Evolutionary conservation across 1,139 yeast species (phyloP).

Genomic region (Eremothecium coryli): DNA sequence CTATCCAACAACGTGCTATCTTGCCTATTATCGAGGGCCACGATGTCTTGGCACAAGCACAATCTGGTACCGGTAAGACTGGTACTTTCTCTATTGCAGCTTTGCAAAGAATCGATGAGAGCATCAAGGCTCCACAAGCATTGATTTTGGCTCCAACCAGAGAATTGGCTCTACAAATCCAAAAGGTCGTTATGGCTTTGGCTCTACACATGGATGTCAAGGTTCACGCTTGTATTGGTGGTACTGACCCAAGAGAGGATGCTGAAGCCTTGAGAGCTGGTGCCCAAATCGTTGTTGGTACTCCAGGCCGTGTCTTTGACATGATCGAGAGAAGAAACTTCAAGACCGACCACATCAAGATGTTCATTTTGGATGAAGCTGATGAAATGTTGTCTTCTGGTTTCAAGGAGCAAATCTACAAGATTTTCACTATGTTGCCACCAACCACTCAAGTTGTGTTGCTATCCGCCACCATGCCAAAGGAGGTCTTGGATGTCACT

Average conservation of each 20-base stretch:
- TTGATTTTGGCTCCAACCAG: slow-evolving; percentile 97
- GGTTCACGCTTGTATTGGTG: slow-evolving; percentile 98
- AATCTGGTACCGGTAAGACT: slow-evolving; percentile 99
- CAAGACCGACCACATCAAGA: slow-evolving; percentile 82
- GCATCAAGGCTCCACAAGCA: slow-evolving; percentile 71
- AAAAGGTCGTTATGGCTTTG: slow-evolving; percentile 87
- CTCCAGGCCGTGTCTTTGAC: slow-evolving; percentile 98
- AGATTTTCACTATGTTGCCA: slow-evolving; percentile 90
- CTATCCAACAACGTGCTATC: slow-evolving; percentile 98
- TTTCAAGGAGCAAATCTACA: slow-evolving; percentile 95
- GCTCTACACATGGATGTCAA: slow-evolving; percentile 90
- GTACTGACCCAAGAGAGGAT: slow-evolving; percentile 88
- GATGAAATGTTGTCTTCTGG: slow-evolving; percentile 97
- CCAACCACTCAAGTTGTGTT: slow-evolving; percentile 93
- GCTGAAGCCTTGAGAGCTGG: slow-evolving; percentile 86
- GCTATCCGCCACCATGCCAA: slow-evolving; percentile 96
- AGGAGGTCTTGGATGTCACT: slow-evolving; percentile 93
- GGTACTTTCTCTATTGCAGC: slow-evolving; percentile 98
- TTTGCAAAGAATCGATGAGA: slow-evolving; percentile 81
- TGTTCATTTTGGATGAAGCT: slow-evolving; percentile 98
- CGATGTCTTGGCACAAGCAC: slow-evolving; percentile 98
- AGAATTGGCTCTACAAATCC: slow-evolving; percentile 96
- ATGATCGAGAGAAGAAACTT: slow-evolving; percentile 93
- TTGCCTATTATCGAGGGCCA: slow-evolving; percentile 93
- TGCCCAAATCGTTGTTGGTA: slow-evolving; percentile 95